These are phyloP conservation scores for Coemansia sp. DNA, from an alignment of 192 early-diverging fungal species.

Conservation along the genomic window DNA sequence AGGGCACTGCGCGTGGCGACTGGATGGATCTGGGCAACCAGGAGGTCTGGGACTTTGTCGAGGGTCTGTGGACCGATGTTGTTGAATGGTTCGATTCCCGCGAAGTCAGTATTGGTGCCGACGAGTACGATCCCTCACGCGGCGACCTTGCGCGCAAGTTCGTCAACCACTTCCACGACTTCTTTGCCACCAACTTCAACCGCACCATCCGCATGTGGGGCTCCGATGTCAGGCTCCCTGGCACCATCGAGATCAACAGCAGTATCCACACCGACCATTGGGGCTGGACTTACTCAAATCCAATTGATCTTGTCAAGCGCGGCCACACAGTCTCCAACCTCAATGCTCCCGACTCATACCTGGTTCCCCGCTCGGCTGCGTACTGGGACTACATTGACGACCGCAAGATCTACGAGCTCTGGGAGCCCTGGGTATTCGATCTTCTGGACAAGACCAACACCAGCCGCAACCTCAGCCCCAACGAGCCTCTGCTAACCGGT, in stretches of 20 bases:
- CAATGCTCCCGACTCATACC: slow-evolving; percentile 48
- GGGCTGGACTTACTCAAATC: slow-evolving; percentile 31
- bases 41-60: slow-evolving; percentile 37
- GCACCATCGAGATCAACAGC: slow-evolving; percentile 46
- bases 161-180: slow-evolving; percentile 47
- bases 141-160: slow-evolving; percentile 44
- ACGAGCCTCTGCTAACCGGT: slow-evolving; percentile 39
- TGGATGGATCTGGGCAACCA: slow-evolving; percentile 54
- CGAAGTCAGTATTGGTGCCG: slow-evolving; percentile 50
- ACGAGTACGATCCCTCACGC: slow-evolving; percentile 47
- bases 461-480: slow-evolving; percentile 37
- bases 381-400: slow-evolving; percentile 35
- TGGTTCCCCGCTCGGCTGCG: slow-evolving; percentile 49
- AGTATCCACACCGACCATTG: slow-evolving; percentile 41
- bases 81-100: slow-evolving; percentile 54
- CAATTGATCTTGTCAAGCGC: slow-evolving; percentile 29
- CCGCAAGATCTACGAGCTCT: slow-evolving; percentile 47
- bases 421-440: slow-evolving; percentile 50
- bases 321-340: slow-evolving; percentile 51
- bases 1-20: slow-evolving; percentile 38
- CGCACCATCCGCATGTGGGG: slow-evolving; percentile 52
- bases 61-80: slow-evolving; percentile 50
- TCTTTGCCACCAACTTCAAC: slow-evolving; percentile 46
- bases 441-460: slow-evolving; percentile 39
- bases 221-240: slow-evolving; percentile 42